Conservation (phyloP, 2,329 filamentous ascomycete genomes). For the Aspergillus fumigatus region DNA sequence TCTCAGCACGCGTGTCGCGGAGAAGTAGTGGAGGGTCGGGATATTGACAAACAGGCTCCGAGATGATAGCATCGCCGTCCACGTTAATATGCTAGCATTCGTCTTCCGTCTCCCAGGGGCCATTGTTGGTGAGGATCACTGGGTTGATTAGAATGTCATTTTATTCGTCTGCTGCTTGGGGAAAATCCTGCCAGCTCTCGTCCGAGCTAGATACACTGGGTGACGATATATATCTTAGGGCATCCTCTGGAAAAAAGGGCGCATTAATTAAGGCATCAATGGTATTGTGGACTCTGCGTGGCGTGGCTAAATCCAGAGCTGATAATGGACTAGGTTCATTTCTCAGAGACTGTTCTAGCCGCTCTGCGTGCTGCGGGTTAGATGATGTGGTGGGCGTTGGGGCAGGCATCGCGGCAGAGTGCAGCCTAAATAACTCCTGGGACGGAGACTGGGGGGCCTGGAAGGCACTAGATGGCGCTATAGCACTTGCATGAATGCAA, state of each 20-base stretch:
- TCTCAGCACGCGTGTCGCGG: neutral
- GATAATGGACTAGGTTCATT: neutral
- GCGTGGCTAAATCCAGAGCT: neutral
- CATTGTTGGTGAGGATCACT: slow-evolving; percentile 4
- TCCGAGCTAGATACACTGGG: slow-evolving; percentile 3
- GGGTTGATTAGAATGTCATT: slow-evolving; percentile 4
- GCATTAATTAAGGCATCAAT: slow-evolving; percentile 1
- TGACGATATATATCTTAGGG: neutral
- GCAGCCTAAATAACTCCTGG: too few relatives aligned
- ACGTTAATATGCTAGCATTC: neutral
- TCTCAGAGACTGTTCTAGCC: neutral
- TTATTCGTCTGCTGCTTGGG: slow-evolving; percentile 1
- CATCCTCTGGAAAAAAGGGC: slow-evolving; percentile 1
- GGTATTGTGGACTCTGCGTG: neutral
- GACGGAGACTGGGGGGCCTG: too few relatives aligned
- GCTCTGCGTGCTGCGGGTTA: neutral
- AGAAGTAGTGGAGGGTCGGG: slow-evolving; percentile 3
- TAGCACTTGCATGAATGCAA: too few relatives aligned
- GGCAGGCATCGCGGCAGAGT: neutral
- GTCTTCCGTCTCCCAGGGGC: slow-evolving; percentile 1
- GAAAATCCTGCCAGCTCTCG: slow-evolving; percentile 2
- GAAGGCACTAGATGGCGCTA: too few relatives aligned
- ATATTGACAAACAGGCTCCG: slow-evolving; percentile 7
- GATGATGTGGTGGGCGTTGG: neutral
- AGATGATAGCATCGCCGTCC: neutral